Conservation (phyloP, 352 stramenopile species). For the Globisporangium polare region DNA sequence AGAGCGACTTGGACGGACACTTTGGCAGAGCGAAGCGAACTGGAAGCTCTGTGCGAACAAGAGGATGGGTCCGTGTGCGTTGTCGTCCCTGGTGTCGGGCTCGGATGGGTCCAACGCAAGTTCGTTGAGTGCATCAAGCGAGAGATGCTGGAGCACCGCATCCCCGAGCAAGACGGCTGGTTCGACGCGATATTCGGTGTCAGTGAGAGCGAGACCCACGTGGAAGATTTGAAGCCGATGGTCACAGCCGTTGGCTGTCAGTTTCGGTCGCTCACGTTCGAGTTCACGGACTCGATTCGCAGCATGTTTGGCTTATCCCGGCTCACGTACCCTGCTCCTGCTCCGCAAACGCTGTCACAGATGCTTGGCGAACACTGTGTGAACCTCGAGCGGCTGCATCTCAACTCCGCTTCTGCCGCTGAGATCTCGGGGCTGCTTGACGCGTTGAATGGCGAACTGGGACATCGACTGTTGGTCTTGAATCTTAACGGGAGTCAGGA, state of each 20-base stretch:
- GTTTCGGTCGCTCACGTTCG: neutral
- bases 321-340: neutral
- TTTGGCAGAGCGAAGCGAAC: neutral
- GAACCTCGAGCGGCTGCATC: neutral
- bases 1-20: slow-evolving; percentile 19
- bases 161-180: neutral
- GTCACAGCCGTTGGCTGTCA: neutral
- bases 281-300: neutral
- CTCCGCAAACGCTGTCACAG: neutral
- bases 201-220: neutral
- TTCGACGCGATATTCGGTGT: neutral
- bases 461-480: neutral
- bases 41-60: neutral
- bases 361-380: neutral
- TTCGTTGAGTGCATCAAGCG: slow-evolving; percentile 3
- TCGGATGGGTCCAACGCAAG: neutral
- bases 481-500: neutral
- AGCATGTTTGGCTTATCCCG: neutral
- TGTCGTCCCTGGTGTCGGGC: neutral
- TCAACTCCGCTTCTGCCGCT: neutral
- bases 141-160: neutral
- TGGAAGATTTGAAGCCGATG: neutral
- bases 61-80: neutral
- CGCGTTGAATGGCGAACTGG: neutral
- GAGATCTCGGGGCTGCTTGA: neutral